Base-by-base conservation (phyloP, 805 yeast genomes). In the Grigorovia yakushimaensis region DNA sequence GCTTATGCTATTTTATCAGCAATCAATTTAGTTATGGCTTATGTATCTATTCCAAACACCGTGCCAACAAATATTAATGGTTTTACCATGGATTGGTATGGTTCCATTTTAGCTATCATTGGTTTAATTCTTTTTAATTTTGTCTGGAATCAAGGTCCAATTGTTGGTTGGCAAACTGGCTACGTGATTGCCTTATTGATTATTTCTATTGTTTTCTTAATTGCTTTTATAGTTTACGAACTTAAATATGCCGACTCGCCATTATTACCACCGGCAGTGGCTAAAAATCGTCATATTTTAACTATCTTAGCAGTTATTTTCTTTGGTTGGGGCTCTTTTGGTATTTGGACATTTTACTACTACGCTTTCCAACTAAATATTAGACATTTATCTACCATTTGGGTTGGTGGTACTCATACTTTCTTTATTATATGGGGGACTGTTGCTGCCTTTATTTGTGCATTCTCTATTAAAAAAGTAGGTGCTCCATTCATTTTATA, bases 271-370 rank as follows among this genome's bases (percentile, higher is more conserved):
- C 57, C 61, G 15, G 67, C 70, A 1, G 71, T 74, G 1, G 68
- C 80, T 58, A 70, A 69, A 45, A 49, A 62, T 5, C 72, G 74
- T 41, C 56, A 52, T 43, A 70, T 73, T n/a, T 69, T 73, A 0
- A 58, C 79, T 47, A 76, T 81, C 1, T 64, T 84, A 35, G 56
- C 64, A 1, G 70, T 77, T 38, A 66, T 82, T 36, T 70, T 77
- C 4, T 65, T 78, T 10, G 91, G 91, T 0, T 84, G 93, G 93
- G 81, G 86, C 2, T 73, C 84, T 18, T 84, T 84, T 64, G 88
- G 91, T 3, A 70, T 82, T 30, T 82, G 84, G 82, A 69, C 81
- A n/a, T 82, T 70, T 55, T 84, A 81, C 62, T 74, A 74, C 49
- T 79, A 76, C 72, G 70, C 72, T 21, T 72, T 78, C 44, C 58